Evolutionary conservation across 2,329 filamentous ascomycete genomes (phyloP).

Genomic region (Rutstroemia sp.): DNA sequence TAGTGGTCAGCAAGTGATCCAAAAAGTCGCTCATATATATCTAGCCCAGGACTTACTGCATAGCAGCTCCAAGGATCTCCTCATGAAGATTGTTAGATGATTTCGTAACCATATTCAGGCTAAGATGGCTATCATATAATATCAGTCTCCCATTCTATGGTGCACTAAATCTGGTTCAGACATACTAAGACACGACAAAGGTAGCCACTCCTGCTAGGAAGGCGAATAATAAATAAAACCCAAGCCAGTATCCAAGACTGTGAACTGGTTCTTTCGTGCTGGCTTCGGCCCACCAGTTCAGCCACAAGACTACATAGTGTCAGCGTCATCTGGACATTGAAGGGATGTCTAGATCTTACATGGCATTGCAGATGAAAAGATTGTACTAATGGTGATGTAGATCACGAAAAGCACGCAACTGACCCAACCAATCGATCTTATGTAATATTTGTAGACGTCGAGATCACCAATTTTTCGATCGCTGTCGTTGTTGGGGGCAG

Average conservation of each 20-base stretch:
- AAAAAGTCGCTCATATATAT: background rate
- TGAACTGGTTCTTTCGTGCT: background rate
- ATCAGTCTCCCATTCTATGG: background rate
- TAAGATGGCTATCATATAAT: slow-evolving; percentile 30
- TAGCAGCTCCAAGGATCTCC: slow-evolving; percentile 39
- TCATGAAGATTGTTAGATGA: slow-evolving; percentile 35
- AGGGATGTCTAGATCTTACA: background rate
- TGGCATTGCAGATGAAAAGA: background rate
- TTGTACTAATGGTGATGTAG: background rate
- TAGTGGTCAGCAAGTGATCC: background rate
- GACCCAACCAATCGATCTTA: background rate
- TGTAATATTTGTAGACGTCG: slow-evolving; percentile 1
- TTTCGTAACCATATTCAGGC: slow-evolving; percentile 30
- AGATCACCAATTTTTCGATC: slow-evolving; percentile 2
- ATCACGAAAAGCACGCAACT: background rate
- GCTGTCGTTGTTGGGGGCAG: background rate
- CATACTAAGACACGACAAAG: background rate
- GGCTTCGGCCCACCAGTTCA: background rate
- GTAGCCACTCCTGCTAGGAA: background rate
- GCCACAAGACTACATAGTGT: background rate
- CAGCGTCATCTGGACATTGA: background rate
- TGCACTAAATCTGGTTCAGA: background rate
- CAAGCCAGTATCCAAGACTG: background rate
- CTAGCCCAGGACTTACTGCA: background rate
- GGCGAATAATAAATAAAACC: background rate